Evolutionary conservation across 768 basidiomycete species (phyloP).

Genomic region (Serendipita sp.): DNA sequence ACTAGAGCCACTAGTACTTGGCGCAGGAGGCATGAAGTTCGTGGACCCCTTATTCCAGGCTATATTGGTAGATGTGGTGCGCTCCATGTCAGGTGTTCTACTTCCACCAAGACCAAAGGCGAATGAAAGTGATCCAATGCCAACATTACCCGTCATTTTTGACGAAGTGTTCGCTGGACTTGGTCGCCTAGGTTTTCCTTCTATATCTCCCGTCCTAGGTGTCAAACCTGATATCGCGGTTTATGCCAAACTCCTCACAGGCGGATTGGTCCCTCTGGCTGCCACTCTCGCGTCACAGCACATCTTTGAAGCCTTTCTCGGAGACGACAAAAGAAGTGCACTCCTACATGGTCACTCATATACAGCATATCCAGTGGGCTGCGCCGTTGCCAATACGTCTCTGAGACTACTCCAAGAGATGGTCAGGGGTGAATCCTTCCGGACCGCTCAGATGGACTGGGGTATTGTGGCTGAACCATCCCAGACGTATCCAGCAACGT

Average conservation of each 20-base stretch:
- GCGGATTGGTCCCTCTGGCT: conserved; percentile 75
- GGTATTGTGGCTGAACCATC: conserved; percentile 29
- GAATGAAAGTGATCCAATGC: conserved; percentile 1
- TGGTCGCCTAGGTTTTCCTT: conserved; percentile 66
- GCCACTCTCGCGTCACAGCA: conserved; percentile 66
- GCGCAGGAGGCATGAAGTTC: conserved; percentile 93
- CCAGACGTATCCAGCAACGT: conserved; percentile 14
- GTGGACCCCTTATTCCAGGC: conserved; percentile 95
- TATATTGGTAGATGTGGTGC: conserved; percentile 64
- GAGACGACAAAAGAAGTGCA: conserved; percentile 64
- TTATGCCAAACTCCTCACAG: conserved; percentile 85
- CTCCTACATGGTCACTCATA: conserved; percentile 91
- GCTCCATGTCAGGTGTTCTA: conserved; percentile 23
- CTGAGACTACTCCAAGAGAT: conserved; percentile 46
- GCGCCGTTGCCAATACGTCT: conserved; percentile 75
- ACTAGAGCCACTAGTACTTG: conserved; percentile 83
- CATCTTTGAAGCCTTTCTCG: conserved; percentile 66
- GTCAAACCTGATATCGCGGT: conserved; percentile 75
- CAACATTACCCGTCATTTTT: conserved; percentile 74
- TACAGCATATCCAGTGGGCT: conserved; percentile 85
- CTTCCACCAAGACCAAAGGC: conserved; percentile 12
- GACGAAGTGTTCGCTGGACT: conserved; percentile 94
- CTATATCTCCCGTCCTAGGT: conserved; percentile 47
- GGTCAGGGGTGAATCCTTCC: conserved; percentile 37
- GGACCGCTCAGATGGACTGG: conserved; percentile 45